These are phyloP conservation scores for Trametes coccinea DNA, from an alignment of 768 basidiomycete genomes.

Conservation along the genomic window DNA sequence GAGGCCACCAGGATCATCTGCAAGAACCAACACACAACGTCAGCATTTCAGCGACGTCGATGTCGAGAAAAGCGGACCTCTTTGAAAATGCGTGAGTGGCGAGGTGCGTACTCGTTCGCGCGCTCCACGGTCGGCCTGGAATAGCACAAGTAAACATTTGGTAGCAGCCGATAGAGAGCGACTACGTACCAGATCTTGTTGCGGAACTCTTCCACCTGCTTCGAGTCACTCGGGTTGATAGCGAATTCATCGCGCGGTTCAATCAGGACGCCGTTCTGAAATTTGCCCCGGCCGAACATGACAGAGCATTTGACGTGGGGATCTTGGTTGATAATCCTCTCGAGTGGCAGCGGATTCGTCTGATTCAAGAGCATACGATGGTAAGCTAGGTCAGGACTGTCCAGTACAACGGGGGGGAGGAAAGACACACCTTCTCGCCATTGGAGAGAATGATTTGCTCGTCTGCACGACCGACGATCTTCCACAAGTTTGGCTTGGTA, in stretches of 20 bases:
- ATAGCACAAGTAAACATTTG: neutral
- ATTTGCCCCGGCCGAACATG: slow-evolving; percentile 45
- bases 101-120: slow-evolving; percentile 44
- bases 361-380: slow-evolving; percentile 7
- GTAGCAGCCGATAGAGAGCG: no score
- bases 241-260: slow-evolving; percentile 32
- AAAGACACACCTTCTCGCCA: slow-evolving; percentile 39
- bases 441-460: slow-evolving; percentile 48
- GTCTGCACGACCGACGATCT: slow-evolving; percentile 44
- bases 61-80: slow-evolving; percentile 34
- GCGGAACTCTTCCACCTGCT: slow-evolving; percentile 34
- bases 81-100: slow-evolving; percentile 51
- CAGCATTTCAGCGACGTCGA: no score
- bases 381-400: no score
- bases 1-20: slow-evolving; percentile 37
- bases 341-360: slow-evolving; percentile 42
- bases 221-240: slow-evolving; percentile 35
- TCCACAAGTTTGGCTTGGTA: slow-evolving; percentile 38
- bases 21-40: neutral
- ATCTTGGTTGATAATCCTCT: slow-evolving; percentile 39
- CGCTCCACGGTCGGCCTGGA: slow-evolving; percentile 36
- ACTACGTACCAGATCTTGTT: slow-evolving; percentile 37
- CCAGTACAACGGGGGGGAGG: neutral
- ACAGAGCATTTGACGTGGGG: slow-evolving; percentile 35
- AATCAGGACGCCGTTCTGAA: slow-evolving; percentile 42